Evolutionary conservation across 495 filamentous ascomycete genomes (phyloP).

Genomic region (Aspergillus nanangensis): DNA sequence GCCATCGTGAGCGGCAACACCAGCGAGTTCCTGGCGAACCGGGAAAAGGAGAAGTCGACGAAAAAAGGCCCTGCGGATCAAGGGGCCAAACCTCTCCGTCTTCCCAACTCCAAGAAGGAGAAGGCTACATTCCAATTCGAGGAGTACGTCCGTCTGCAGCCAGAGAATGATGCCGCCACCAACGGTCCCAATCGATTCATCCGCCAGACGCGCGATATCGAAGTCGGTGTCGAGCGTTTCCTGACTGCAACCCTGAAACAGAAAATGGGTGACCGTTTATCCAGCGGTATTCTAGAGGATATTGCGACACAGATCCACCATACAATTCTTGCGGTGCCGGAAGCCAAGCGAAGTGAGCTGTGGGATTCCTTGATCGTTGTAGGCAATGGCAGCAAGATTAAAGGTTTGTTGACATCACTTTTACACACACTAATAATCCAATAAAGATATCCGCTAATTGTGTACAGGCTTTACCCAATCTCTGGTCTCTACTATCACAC

Average conservation of each 20-base stretch:
- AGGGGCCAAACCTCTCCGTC: conserved; percentile 47
- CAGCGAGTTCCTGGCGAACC: conserved; percentile 82
- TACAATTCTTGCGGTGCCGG: conserved; percentile 71
- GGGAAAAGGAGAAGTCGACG: conserved; percentile 83
- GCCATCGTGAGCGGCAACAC: conserved; percentile 94
- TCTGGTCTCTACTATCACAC: conserved; percentile 68
- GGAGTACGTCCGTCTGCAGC: conserved; percentile 61
- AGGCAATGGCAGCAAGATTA: conserved; percentile 80
- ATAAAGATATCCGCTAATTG: conserved; percentile 12
- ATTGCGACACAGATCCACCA: conserved; percentile 81
- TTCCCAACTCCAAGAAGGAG: conserved; percentile 80
- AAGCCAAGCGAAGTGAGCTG: conserved; percentile 73
- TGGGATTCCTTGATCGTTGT: conserved; percentile 90
- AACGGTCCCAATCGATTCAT: conserved; percentile 26
- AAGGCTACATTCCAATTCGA: conserved; percentile 79
- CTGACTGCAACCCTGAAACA: conserved; percentile 55
- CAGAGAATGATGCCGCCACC: conserved; percentile 19
- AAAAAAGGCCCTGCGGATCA: conserved; percentile 52
- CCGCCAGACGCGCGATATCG: conserved; percentile 61
- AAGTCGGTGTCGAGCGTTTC: conserved; percentile 86
- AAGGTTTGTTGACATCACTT: conserved; percentile 47
- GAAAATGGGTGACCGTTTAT: conserved; percentile 29
- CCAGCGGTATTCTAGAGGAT: conserved; percentile 65
- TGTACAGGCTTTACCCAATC: conserved; percentile 74
- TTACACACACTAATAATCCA: not conserved